Evolutionary conservation across 129 eudicot genomes (phyloP), one percentile per base, ranked within the genome.

Genomic region (Saussurea involucrata): DNA sequence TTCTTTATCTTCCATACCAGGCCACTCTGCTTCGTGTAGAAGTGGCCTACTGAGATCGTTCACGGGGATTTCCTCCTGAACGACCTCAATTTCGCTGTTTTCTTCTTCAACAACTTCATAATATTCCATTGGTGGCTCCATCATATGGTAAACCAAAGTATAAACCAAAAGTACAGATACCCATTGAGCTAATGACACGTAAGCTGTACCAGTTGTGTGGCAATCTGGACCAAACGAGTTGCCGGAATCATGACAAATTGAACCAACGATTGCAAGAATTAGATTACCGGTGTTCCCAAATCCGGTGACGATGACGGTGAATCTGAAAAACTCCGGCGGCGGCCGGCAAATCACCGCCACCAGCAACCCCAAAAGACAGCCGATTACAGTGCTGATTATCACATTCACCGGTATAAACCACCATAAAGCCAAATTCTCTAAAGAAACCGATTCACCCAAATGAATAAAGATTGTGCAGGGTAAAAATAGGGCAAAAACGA

Each of bases 1-100:
- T 66, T 94, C 98, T 71, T 84, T 81, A 27, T 91, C 97, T 74
- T 90, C 84, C 86, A 94, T 85, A n/a, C 93, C 98, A 20, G 97
- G 98, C 98, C 98, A 94, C 83, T 91, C 98, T 15, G 97, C 98
- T 76, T 94, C 98, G 31, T 88, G 88, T 13, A 91, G 86, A 60
- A 94, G 92, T 32, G 97, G 93, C 77, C 83, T 81, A 25, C 97
- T 94, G 24, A 85, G 76, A 72, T 88, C 91, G 66, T 69, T 82
- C n/a, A 31, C 78, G 1, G 73, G 31, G 25, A 81, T 4, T 21
- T 83, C 69, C 63, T 86, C 96, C 0, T 5, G 29, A 63, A 61
- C 90, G 66, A 87, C 84, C 53, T 90, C 97, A 32, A 70, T 86
- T 31, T 90, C 98, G 17, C 61, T 18, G 0, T n/a, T n/a, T n/a